phyloP scores from a whole-genome alignment of 441 rosid species.

The Populus tomentosa region DNA sequence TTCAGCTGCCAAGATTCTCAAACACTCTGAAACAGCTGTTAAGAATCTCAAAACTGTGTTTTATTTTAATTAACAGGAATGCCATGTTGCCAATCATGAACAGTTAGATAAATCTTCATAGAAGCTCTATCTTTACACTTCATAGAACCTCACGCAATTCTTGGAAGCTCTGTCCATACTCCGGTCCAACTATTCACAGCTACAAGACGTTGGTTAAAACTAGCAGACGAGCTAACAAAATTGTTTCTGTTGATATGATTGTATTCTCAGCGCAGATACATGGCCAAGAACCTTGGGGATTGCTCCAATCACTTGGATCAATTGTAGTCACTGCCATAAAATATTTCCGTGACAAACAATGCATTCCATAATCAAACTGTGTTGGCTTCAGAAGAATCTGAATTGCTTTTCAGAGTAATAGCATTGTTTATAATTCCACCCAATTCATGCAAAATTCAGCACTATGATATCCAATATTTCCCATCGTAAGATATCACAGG shows the following conservation, averaged over 20 bases:
- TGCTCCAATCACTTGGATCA: slow-evolving; percentile 9
- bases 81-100: background rate
- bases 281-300: background rate
- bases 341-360: too few species aligned
- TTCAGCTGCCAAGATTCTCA: background rate
- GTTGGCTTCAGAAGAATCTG: background rate
- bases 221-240: slow-evolving; percentile 31
- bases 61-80: background rate
- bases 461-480: background rate
- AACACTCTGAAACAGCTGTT: background rate
- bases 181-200: slow-evolving; percentile 24
- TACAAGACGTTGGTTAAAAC: slow-evolving; percentile 25
- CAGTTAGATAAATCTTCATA: background rate
- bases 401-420: background rate
- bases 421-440: background rate
- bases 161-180: slow-evolving; percentile 30
- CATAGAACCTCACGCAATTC: slow-evolving; percentile 39
- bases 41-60: background rate
- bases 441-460: background rate
- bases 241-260: slow-evolving; percentile 30
- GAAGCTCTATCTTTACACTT: background rate
- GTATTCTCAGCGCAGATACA: slow-evolving; percentile 14
- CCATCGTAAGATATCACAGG: background rate
- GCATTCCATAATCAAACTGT: background rate
- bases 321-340: background rate